A percentile compares a stretch with the other conserved stretches of the same genome.
These are phyloP conservation scores for Sungouiozyma intestinalis DNA, from an alignment of 805 yeast genomes.

Conservation along the genomic window DNA sequence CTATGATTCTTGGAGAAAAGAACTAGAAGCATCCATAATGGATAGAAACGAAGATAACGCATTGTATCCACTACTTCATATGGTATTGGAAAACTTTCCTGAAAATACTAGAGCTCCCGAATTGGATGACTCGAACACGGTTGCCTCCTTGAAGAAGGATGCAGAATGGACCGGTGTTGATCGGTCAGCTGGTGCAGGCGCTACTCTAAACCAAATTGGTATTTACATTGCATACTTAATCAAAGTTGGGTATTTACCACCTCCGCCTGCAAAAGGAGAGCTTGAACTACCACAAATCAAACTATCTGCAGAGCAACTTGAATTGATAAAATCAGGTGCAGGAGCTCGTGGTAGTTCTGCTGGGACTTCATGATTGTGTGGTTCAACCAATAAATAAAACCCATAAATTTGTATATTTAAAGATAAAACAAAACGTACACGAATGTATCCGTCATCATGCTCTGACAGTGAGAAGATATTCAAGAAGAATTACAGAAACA, in stretches of 20 bases:
- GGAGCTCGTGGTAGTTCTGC: constrained; percentile 69
- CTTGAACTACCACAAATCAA: constrained; percentile 44
- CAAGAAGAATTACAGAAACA: neutral
- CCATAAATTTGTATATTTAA: neutral
- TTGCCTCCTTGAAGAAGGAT: constrained; percentile 54
- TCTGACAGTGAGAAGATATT: neutral
- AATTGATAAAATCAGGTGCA: constrained; percentile 52
- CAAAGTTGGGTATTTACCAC: constrained; percentile 68
- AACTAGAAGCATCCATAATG: constrained; percentile 67
- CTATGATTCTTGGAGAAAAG: constrained; percentile 70
- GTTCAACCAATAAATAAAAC: neutral
- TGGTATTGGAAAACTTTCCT: constrained; percentile 88
- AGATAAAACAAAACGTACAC: too few relatives aligned
- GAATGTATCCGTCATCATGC: too few relatives aligned
- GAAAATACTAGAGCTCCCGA: constrained; percentile 91
- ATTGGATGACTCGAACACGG: constrained; percentile 78
- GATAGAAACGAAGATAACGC: constrained; percentile 73
- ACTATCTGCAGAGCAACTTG: constrained; percentile 47
- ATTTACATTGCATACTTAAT: constrained; percentile 71
- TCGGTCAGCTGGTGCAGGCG: constrained; percentile 61
- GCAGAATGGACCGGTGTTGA: constrained; percentile 55
- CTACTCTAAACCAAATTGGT: constrained; percentile 56
- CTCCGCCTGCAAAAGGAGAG: constrained; percentile 39
- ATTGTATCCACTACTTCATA: constrained; percentile 83
- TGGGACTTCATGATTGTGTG: constrained; percentile 4